A percentile compares a stretch with the other conserved stretches of the same genome.
Conservation (phyloP, 192 early-diverging fungal species). For the Phycomyces nitens region DNA sequence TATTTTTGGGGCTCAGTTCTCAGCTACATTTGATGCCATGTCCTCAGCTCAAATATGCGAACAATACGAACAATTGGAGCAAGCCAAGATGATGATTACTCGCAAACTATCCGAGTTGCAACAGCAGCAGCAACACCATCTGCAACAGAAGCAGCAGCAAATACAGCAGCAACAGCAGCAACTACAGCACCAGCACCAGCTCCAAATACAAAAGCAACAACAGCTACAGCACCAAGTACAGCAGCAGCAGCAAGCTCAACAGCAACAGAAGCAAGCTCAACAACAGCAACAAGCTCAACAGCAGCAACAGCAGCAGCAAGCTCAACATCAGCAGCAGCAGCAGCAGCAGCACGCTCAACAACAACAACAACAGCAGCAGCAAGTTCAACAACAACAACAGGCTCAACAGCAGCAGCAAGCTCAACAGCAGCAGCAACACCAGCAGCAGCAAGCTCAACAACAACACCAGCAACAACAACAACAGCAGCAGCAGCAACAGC, state of each 20-base stretch:
- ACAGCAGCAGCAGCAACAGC: too few species aligned
- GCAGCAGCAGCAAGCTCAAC: not conserved
- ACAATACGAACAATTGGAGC: conserved; percentile 31
- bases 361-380: too few species aligned
- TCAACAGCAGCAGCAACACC: too few species aligned
- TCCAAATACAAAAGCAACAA: not conserved
- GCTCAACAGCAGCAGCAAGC: too few species aligned
- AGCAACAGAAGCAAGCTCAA: not conserved
- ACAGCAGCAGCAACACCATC: conserved; percentile 3
- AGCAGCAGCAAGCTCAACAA: too few species aligned
- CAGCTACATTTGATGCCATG: conserved; percentile 10
- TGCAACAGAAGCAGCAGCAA: not conserved
- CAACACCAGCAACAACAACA: too few species aligned
- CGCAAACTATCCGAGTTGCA: conserved; percentile 25
- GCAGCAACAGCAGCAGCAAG: too few species aligned
- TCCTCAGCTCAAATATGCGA: conserved; percentile 27
- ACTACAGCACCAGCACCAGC: not conserved
- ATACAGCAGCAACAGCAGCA: not conserved
- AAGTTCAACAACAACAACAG: too few species aligned
- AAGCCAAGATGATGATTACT: conserved; percentile 26
- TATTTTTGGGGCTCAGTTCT: not conserved
- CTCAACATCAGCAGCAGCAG: too few species aligned
- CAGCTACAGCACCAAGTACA: not conserved
- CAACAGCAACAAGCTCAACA: too few species aligned
- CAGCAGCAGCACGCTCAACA: too few species aligned